Base-by-base conservation (phyloP, 441 rosid species). In the Croton setiger region DNA sequence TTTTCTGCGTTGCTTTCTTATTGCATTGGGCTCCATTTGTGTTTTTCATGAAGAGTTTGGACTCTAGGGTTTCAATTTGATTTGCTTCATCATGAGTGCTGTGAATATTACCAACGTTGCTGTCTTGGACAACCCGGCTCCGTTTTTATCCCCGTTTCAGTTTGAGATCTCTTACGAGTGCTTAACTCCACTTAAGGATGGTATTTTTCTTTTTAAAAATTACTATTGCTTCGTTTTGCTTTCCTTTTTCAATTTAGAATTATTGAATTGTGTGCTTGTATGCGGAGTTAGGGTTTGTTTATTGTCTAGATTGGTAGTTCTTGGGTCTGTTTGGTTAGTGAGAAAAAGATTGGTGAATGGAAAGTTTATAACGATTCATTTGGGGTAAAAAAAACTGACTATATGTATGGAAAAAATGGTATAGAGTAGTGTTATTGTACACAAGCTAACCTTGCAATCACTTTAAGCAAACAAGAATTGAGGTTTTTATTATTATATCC, bases 161-260 rank as follows among this genome's bases (percentile, higher is more conserved):
- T 94, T 92, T 75, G 99, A 94, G 83, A 92, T 94, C 74, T 92
- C 99, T 12, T 94, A 94, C 75, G 98, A 94, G 88, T 92, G 99
- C 71, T 82, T 92, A 77, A 85, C 92, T 66, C 89, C 98, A 68
- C 98, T 94, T 67, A 87, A 94, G 80, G 98, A 94, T 75, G 99
- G 99, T 94, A 83, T 27, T 31, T 71, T 13, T 4, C 58, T 1
- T 37, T 37, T 37, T 37, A 7, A 37, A 36, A 36, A 37, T 37
- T 37, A 37, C 0, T 37, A 37, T 37, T 37, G 41, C 5, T 20
- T 45, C 33, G 8, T 36, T 12, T 41, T 11, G 6, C 0, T 7
- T 31, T 54, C 8, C 0, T 4, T 17, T 18, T 21, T 57, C 0
- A 54, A 27, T 12, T 43, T 5, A 7, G 15, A 3, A 7, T 15